A percentile compares a stretch with the other conserved stretches of the same genome.
These are phyloP conservation scores for Syzygium jambos DNA, from an alignment of 345 rosid genomes.

Conservation along the genomic window DNA sequence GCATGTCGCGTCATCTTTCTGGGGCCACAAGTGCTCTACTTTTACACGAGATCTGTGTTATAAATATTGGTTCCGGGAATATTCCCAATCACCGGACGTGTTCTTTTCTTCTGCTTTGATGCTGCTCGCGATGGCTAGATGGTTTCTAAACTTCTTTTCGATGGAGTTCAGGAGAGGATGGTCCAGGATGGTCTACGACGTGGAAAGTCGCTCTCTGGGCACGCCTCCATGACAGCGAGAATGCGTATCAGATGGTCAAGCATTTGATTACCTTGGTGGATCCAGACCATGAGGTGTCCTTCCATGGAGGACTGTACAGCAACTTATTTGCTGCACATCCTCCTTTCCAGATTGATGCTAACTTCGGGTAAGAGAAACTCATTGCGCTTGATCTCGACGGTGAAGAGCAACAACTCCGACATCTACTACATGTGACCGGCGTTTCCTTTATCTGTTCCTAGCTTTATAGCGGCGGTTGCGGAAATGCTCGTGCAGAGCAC, in stretches of 20 bases:
- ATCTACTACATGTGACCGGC: not conserved
- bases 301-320: constrained; percentile 74
- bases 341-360: constrained; percentile 98
- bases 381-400: not conserved
- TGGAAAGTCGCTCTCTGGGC: constrained; percentile 96
- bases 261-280: constrained; percentile 69
- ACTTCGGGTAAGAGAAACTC: constrained; percentile 60
- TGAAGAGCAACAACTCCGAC: not conserved
- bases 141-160: not conserved
- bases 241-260: constrained; percentile 67
- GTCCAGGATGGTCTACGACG: constrained; percentile 93
- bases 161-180: constrained; percentile 62
- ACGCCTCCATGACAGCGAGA: constrained; percentile 60
- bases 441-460: constrained; percentile 7
- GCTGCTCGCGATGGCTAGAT: not conserved
- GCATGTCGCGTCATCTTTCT: not conserved
- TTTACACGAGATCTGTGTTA: not conserved
- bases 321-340: constrained; percentile 94
- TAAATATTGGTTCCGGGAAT: not conserved
- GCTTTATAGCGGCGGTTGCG: constrained; percentile 65
- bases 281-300: constrained; percentile 50
- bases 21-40: not conserved
- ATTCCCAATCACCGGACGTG: not conserved
- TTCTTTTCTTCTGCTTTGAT: not conserved
- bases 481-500: constrained; percentile 94